Conservation (phyloP, 2,329 filamentous ascomycete species). For the Curvularia hawaiiensis region DNA sequence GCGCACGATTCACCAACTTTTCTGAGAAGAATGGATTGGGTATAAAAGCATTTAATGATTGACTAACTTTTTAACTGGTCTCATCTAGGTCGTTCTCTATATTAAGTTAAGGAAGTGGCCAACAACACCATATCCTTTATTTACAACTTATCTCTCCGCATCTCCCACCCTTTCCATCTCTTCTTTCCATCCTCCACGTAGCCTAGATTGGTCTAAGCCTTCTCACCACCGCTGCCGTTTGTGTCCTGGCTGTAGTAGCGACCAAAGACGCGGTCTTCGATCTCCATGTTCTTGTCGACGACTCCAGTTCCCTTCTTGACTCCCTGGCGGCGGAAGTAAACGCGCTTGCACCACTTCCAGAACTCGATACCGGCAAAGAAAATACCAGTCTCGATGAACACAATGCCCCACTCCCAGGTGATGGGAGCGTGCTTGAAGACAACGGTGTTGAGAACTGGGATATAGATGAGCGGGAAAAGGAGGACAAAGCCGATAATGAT, state of each 20-base stretch:
- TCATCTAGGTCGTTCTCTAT: conserved; percentile 1
- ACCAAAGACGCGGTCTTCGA: conserved; percentile 27
- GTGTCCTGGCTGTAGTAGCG: conserved; percentile 20
- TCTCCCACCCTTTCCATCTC: neutral
- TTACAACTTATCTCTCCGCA: neutral
- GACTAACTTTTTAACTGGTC: neutral
- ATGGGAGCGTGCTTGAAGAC: conserved; percentile 72
- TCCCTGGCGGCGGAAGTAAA: conserved; percentile 40
- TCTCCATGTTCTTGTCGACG: conserved; percentile 21
- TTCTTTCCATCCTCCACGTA: neutral
- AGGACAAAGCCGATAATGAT: conserved; percentile 52
- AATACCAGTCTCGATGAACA: conserved; percentile 63
- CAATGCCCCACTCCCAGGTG: conserved; percentile 72
- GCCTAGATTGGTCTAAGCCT: neutral
- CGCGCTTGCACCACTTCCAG: conserved; percentile 71
- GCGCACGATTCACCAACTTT: neutral
- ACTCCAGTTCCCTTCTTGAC: conserved; percentile 13
- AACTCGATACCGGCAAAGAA: conserved; percentile 69
- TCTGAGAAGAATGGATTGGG: neutral
- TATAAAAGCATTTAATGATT: neutral
- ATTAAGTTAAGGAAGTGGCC: conserved; percentile 1
- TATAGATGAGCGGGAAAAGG: conserved; percentile 61
- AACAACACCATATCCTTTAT: neutral
- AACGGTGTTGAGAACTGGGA: conserved; percentile 67
- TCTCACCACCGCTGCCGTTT: conserved; percentile 1